Conservation (phyloP, 2,329 filamentous ascomycete species). For the Phaeomoniella chlamydospora region DNA sequence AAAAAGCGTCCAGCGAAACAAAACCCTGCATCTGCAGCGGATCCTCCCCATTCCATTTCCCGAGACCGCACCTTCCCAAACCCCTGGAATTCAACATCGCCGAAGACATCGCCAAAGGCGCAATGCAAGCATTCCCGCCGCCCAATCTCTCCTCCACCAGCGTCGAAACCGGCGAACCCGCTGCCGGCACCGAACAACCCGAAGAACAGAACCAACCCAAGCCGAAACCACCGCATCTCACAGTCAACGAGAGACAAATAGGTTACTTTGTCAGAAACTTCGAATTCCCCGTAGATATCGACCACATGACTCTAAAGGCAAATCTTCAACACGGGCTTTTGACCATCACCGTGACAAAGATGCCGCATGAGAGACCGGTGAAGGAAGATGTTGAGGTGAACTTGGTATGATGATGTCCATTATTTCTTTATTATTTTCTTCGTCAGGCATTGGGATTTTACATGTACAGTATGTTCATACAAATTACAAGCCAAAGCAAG, state of each 20-base stretch:
- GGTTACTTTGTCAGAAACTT: constrained; percentile 9
- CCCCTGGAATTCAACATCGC: no score
- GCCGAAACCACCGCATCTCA: constrained; percentile 7
- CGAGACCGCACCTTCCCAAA: no score
- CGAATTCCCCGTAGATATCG: constrained; percentile 10
- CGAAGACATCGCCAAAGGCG: background rate
- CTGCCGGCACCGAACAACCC: background rate
- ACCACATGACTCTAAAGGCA: constrained; percentile 9
- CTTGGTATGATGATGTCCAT: no score
- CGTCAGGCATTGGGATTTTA: no score
- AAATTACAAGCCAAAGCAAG: no score
- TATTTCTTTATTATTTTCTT: no score
- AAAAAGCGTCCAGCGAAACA: background rate
- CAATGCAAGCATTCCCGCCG: background rate
- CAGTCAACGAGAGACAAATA: constrained; percentile 9
- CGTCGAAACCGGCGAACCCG: background rate
- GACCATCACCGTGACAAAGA: constrained; percentile 9
- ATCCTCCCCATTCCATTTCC: constrained; percentile 1
- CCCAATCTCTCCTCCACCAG: background rate
- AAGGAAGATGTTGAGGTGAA: background rate
- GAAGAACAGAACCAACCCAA: background rate
- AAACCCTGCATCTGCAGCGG: background rate
- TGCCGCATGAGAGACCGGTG: constrained; percentile 5
- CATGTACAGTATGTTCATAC: no score
- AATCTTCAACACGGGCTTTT: constrained; percentile 10